Evolutionary conservation across 176 grass and related monocot species (phyloP).

Genomic region (Bromus sterilis): DNA sequence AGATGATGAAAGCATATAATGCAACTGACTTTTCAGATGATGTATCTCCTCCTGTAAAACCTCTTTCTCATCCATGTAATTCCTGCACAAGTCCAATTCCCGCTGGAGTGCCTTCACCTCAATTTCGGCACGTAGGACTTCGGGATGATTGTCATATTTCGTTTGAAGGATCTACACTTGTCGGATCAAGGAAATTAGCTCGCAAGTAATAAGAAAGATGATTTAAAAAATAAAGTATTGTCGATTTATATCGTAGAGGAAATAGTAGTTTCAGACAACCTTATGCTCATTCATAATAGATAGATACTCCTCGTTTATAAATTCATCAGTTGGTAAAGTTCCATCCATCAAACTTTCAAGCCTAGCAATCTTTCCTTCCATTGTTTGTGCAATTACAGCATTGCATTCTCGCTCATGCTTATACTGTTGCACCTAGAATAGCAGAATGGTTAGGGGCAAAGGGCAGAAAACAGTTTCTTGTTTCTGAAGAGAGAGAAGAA

Average conservation of each 20-base stretch:
- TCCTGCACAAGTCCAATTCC: constrained; percentile 64
- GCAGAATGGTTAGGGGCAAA: constrained; percentile 8
- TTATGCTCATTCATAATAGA: constrained; percentile 86
- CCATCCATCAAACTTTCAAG: constrained; percentile 99
- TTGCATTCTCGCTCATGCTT: constrained; percentile 95
- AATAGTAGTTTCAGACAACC: constrained; percentile 21
- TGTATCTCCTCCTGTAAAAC: constrained; percentile 89
- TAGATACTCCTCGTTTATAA: constrained; percentile 84
- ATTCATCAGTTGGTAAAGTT: constrained; percentile 83
- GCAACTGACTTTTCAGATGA: constrained; percentile 76
- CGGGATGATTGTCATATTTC: constrained; percentile 87
- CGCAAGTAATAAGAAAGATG: not conserved
- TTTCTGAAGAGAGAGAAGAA: not conserved
- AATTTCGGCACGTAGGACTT: constrained; percentile 61
- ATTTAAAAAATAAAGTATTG: not conserved
- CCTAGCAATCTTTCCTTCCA: constrained; percentile 93
- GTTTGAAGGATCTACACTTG: constrained; percentile 66
- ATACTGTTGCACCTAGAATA: constrained; percentile 86
- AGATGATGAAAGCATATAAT: constrained; percentile 57
- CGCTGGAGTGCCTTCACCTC: constrained; percentile 70
- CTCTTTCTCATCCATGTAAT: constrained; percentile 69
- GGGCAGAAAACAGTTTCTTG: not conserved
- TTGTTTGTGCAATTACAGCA: constrained; percentile 86
- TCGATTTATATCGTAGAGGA: not conserved
- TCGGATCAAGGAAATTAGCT: constrained; percentile 8